phyloP scores from a whole-genome alignment of 176 grass and related monocot genomes.

The Carex littledalei region DNA sequence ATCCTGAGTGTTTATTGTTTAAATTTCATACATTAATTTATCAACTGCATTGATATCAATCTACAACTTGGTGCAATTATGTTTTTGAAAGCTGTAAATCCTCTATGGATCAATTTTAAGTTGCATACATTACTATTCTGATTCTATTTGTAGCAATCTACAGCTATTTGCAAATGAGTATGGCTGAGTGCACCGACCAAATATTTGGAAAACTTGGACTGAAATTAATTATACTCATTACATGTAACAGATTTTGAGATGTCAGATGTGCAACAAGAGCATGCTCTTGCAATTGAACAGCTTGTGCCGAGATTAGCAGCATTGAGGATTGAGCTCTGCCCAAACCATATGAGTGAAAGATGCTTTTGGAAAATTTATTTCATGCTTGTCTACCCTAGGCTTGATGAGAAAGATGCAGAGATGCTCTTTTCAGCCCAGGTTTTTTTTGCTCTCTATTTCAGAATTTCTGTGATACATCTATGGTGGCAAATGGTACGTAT shows the following conservation, averaged over 20 bases:
- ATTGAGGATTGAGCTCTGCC: conserved; percentile 76
- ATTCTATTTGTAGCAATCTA: background rate
- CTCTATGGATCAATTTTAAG: background rate
- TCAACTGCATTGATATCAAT: background rate
- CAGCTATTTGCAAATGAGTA: background rate
- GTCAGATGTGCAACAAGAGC: conserved; percentile 69
- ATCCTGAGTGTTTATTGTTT: background rate
- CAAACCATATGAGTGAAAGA: conserved; percentile 64
- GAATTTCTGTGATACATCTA: background rate
- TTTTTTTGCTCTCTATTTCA: background rate
- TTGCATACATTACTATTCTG: background rate
- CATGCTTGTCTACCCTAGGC: conserved; percentile 68
- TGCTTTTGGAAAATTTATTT: conserved; percentile 99
- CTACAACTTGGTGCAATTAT: background rate
- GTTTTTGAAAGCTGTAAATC: background rate
- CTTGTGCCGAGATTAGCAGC: conserved; percentile 68
- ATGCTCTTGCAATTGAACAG: conserved; percentile 59
- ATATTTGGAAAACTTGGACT: background rate
- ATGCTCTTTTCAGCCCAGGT: conserved; percentile 71
- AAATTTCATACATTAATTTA: background rate
- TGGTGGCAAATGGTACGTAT: background rate
- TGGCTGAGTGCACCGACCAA: background rate
- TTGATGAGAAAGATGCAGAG: conserved; percentile 49
- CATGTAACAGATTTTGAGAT: conserved; percentile 68
- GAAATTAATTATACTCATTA: background rate